Conservation (phyloP, 1,284 basidiomycete species). For the Microbotryum violaceum region DNA sequence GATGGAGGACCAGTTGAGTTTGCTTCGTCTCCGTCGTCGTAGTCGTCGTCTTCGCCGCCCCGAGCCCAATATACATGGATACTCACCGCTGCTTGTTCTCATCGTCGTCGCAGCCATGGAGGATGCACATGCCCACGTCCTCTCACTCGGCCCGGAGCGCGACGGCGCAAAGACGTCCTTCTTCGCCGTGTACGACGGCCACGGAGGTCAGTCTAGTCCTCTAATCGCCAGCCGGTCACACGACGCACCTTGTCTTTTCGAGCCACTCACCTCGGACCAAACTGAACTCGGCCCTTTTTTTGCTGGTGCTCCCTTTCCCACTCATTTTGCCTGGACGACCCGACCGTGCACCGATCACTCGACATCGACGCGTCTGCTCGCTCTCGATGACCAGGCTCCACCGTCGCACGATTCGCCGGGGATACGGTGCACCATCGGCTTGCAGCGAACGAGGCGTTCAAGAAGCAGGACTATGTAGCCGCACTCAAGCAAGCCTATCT, state of each 20-base stretch:
- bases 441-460: conserved; percentile 63
- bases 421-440: conserved; percentile 79
- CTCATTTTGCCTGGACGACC: not conserved
- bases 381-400: conserved; percentile 53
- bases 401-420: conserved; percentile 85
- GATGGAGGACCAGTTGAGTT: conserved; percentile 83
- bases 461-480: conserved; percentile 58
- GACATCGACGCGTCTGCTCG: not conserved
- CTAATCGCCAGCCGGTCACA: no score
- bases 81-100: not conserved
- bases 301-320: not conserved
- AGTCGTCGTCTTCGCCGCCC: no score
- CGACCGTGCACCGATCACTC: not conserved
- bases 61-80: no score
- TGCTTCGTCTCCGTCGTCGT: conserved; percentile 50
- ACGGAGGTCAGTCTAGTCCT: conserved; percentile 66
- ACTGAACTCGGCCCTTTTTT: no score
- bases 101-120: conserved; percentile 69
- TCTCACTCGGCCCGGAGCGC: conserved; percentile 53
- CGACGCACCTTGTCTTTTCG: no score
- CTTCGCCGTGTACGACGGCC: conserved; percentile 97
- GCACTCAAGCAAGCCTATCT: conserved; percentile 86
- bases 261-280: no score
- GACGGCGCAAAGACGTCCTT: conserved; percentile 57
- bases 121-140: conserved; percentile 82